Base-by-base conservation (phyloP, 306 rosid species). In the Quercus suber region DNA sequence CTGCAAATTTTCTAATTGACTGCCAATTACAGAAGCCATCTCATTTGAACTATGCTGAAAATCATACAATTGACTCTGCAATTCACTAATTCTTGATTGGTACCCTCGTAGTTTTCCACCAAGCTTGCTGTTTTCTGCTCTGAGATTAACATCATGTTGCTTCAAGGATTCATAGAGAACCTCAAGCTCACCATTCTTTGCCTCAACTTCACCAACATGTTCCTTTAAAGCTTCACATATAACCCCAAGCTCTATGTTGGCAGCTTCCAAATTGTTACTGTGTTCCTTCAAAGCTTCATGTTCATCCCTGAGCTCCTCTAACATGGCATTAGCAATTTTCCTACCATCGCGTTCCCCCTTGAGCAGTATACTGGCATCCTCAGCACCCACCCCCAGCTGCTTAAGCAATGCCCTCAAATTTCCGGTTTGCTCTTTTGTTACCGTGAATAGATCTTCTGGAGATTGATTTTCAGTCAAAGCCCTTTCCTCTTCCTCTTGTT, bases 241-340 rank as follows among this genome's bases (percentile, higher is more conserved):
- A 90, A 91, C 90, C 57, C 80, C 71, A 76, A 91, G 91, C 77
- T 93, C 98, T 73, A 95, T 82, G 82, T 87, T 89, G 78, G 87
- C 84, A 55, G 90, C 90, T 84, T 89, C 93, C 87, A 90, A 76
- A 86, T 73, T 82, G 68, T 87, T 80, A 67, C 85, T 85, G 69
- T 88, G 90, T 57, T 88, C 89, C 89, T 83, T 82, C 87, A 90
- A 80, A 78, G 81, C 90, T 73, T 91, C 91, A 76, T 81, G 85
- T 43, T 74, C 92, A 79, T 82, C 86, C 76, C 77, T 76, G 68
- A 93, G 89, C 69, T 83, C 89, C 55, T 41, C 57, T 43, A 73
- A 74, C 77, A 84, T 80, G 73, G 86, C 84, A 75, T 85, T 81
- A 71, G 82, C 82, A 80, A 69, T 71, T 84, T 85, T 87, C 82